Conservation (phyloP, 176 grass and related monocot genomes). For the Leersia perrieri region DNA sequence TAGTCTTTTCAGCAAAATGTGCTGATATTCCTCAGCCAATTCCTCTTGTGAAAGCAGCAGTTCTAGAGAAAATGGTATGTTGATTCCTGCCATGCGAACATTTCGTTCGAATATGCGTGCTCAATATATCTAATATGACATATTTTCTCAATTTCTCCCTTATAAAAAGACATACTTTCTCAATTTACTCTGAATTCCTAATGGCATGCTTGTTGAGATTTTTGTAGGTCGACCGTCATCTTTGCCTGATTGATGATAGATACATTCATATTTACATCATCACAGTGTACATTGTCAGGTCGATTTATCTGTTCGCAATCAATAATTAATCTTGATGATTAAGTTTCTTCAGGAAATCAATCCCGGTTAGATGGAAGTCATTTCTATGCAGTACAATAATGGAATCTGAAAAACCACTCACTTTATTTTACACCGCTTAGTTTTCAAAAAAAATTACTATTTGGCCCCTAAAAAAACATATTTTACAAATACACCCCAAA, state of each 20-base stretch:
- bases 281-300: neutral
- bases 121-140: neutral
- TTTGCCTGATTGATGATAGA: constrained; percentile 62
- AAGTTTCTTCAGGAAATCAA: too few relatives aligned
- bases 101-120: constrained; percentile 6
- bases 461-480: too few relatives aligned
- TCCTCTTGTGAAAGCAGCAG: constrained; percentile 46
- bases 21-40: constrained; percentile 54
- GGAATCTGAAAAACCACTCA: too few relatives aligned
- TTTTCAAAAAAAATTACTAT: too few relatives aligned
- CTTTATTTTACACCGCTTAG: too few relatives aligned
- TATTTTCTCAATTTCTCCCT: too few relatives aligned
- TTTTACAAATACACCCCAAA: too few relatives aligned
- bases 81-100: constrained; percentile 9
- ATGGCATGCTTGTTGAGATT: neutral
- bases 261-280: constrained; percentile 25
- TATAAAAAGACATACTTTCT: too few relatives aligned
- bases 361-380: too few relatives aligned
- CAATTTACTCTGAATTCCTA: constrained; percentile 9
- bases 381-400: too few relatives aligned
- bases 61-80: constrained; percentile 69
- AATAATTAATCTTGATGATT: constrained; percentile 13
- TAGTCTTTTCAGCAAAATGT: constrained; percentile 75
- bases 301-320: constrained; percentile 19
- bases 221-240: constrained; percentile 81